Percentiles rank a stretch among this genome's conserved stretches.
These are phyloP conservation scores for Beauveria australis DNA, from an alignment of 2,329 filamentous ascomycete genomes.

Conservation along the genomic window DNA sequence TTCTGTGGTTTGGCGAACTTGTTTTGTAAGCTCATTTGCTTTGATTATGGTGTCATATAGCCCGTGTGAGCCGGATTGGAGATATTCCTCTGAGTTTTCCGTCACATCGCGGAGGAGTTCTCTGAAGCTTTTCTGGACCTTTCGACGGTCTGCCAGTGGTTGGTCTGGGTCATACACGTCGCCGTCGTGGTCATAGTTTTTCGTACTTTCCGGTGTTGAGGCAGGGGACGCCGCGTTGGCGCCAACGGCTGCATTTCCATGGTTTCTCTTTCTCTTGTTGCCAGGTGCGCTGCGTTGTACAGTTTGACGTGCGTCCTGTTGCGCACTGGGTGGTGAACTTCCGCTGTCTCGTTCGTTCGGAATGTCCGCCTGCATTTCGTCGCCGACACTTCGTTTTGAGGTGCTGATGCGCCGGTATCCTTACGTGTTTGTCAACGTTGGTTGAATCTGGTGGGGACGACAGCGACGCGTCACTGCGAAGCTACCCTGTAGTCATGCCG, in stretches of 20 bases:
- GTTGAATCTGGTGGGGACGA: neutral
- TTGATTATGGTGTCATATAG: conserved; percentile 57
- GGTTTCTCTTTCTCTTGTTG: conserved; percentile 18
- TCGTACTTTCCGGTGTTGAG: conserved; percentile 13
- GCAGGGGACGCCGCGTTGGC: neutral
- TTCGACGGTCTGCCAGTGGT: conserved; percentile 61
- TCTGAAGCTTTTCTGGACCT: conserved; percentile 61
- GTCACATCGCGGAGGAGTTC: conserved; percentile 50
- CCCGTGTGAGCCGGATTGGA: conserved; percentile 56
- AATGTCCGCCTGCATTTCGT: neutral
- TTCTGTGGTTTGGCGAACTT: conserved; percentile 81
- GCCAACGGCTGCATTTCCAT: conserved; percentile 14
- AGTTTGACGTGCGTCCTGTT: neutral
- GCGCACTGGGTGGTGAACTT: neutral
- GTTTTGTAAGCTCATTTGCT: conserved; percentile 56
- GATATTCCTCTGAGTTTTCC: conserved; percentile 67
- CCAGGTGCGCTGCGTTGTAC: conserved; percentile 21
- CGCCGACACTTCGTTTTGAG: neutral
- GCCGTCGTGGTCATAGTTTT: conserved; percentile 16
- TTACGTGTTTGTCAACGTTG: neutral
- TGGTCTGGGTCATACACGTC: conserved; percentile 76
- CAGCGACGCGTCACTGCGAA: too few species aligned
- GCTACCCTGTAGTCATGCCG: too few species aligned
- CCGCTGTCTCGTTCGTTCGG: neutral
- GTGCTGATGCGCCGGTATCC: neutral